Conservation (phyloP, 805 yeast genomes). For the Spencermartinsiella europaea region DNA sequence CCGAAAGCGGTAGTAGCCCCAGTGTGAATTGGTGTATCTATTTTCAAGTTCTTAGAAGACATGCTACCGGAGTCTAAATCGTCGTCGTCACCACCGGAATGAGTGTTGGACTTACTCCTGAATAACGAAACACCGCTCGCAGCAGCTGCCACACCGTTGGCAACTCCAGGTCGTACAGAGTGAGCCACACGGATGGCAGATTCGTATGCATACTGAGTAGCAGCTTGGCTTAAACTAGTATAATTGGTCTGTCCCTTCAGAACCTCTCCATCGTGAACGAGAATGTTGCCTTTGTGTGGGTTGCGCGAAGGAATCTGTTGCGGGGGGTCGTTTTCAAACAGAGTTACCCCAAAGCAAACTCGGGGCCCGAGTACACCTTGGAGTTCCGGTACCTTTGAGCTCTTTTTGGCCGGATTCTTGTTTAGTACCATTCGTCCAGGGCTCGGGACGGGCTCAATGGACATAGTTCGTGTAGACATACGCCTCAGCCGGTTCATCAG, state of each 20-base stretch:
- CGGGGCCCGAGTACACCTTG: constrained; percentile 40
- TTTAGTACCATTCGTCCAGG: constrained; percentile 38
- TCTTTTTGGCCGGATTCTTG: constrained; percentile 39
- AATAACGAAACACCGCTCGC: neutral
- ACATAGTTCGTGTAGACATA: constrained; percentile 12
- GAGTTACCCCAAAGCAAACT: constrained; percentile 74
- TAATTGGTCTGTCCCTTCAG: constrained; percentile 13
- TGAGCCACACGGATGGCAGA: constrained; percentile 20
- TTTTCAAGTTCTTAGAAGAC: constrained; percentile 6
- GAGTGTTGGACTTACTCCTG: constrained; percentile 1
- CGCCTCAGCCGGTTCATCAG: constrained; percentile 18
- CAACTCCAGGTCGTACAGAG: constrained; percentile 4
- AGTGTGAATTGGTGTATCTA: constrained; percentile 17
- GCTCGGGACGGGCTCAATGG: neutral
- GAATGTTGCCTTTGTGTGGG: constrained; percentile 76
- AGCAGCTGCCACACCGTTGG: neutral
- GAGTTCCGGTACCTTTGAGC: constrained; percentile 14
- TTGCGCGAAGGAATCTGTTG: constrained; percentile 87
- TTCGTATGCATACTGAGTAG: constrained; percentile 21
- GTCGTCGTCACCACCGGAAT: constrained; percentile 20
- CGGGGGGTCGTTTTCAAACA: constrained; percentile 76
- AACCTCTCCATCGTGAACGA: constrained; percentile 28
- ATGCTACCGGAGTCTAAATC: constrained; percentile 19
- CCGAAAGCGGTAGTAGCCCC: neutral
- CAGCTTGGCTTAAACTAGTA: constrained; percentile 12